Percentiles rank a stretch among this genome's conserved stretches.
Conservation (phyloP, 352 stramenopile species). For the Pythium folliculosum region DNA sequence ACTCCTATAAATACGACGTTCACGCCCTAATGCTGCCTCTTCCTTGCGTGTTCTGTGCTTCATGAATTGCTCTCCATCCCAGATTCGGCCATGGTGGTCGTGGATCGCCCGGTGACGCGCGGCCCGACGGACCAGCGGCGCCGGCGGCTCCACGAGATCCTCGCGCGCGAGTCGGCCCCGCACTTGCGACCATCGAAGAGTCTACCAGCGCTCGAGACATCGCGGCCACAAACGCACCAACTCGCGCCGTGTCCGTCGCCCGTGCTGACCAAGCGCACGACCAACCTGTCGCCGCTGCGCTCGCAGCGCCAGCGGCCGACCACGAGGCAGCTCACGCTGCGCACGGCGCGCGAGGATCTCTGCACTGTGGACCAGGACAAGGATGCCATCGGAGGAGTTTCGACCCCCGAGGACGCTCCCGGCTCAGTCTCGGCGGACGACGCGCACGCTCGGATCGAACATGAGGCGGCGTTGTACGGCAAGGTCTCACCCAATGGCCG, state of each 20-base stretch:
- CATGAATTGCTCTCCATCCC: too few relatives aligned
- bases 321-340: conserved; percentile 10
- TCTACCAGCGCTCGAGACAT: conserved; percentile 28
- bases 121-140: conserved; percentile 17
- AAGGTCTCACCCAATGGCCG: too few relatives aligned
- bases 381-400: neutral
- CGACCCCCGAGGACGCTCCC: neutral
- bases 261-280: conserved; percentile 19
- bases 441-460: conserved; percentile 5
- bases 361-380: neutral
- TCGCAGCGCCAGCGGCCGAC: conserved; percentile 13
- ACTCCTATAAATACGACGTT: conserved; percentile 20
- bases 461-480: conserved; percentile 12
- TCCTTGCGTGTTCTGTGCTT: neutral
- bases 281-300: conserved; percentile 19
- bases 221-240: neutral
- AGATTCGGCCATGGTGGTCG: neutral
- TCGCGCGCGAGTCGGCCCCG: conserved; percentile 22
- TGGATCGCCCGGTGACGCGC: neutral
- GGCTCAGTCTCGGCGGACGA: neutral
- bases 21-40: too few relatives aligned
- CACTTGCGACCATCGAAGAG: conserved; percentile 33
- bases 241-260: conserved; percentile 12
- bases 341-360: neutral
- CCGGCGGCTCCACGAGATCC: conserved; percentile 18